Conservation (phyloP, 495 filamentous ascomycete genomes). For the Penicillium odoratum region DNA sequence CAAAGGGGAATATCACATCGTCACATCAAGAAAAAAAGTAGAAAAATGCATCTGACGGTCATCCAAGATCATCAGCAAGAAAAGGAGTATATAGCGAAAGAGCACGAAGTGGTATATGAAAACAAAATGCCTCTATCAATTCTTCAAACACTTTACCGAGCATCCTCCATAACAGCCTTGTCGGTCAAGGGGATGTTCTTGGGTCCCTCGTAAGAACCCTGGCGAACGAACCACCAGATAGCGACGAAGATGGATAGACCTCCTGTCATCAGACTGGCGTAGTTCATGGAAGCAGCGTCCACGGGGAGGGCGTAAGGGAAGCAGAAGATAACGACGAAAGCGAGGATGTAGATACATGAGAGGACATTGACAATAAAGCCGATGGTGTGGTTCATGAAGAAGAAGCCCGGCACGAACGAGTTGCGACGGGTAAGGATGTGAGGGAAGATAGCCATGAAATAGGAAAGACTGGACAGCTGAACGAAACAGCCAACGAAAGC, state of each 20-base stretch:
- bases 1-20: neutral
- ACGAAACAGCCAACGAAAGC: conserved; percentile 73
- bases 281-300: conserved; percentile 64
- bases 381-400: conserved; percentile 60
- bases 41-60: conserved; percentile 11
- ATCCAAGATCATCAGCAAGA: conserved; percentile 16
- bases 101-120: conserved; percentile 17
- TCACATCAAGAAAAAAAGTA: neutral
- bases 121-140: conserved; percentile 4
- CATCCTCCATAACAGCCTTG: conserved; percentile 31
- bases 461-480: conserved; percentile 69
- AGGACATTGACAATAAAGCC: conserved; percentile 62
- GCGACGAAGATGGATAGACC: conserved; percentile 53
- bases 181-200: conserved; percentile 41
- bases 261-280: conserved; percentile 64
- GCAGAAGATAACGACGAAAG: conserved; percentile 76
- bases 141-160: conserved; percentile 15
- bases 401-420: conserved; percentile 65
- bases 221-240: conserved; percentile 42
- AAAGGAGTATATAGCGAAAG: conserved; percentile 9
- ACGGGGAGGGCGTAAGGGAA: conserved; percentile 67
- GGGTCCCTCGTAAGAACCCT: conserved; percentile 37
- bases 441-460: conserved; percentile 73
- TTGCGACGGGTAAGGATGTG: conserved; percentile 66
- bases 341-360: conserved; percentile 62